Conservation (phyloP, 2,329 filamentous ascomycete genomes). For the Cordyceps fumosorosea region DNA sequence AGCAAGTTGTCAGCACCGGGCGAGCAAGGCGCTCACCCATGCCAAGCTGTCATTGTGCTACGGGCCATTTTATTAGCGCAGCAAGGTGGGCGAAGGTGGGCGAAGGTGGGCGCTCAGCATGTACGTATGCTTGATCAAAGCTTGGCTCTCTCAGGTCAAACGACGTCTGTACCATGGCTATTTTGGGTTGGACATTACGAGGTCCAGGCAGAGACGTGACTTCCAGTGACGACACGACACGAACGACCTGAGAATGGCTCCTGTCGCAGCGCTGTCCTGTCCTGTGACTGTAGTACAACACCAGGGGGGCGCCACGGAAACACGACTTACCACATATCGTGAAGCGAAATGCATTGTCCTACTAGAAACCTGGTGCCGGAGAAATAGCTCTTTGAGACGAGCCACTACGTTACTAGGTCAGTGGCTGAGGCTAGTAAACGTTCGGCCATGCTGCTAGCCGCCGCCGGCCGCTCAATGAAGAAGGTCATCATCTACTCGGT, state of each 20-base stretch:
- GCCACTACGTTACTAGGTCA: too few species aligned
- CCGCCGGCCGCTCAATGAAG: too few species aligned
- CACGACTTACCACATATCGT: background rate
- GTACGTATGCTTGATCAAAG: background rate
- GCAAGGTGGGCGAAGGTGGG: background rate
- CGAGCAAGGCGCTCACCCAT: background rate
- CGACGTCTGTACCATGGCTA: too few species aligned
- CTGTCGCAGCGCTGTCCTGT: background rate
- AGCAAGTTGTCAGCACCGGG: background rate
- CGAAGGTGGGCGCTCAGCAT: background rate
- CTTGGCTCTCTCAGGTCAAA: background rate
- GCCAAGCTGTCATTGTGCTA: conserved; percentile 1
- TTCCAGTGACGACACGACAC: too few species aligned
- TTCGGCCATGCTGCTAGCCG: too few species aligned
- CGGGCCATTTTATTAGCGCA: background rate
- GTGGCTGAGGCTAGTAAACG: too few species aligned
- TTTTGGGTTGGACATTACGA: background rate
- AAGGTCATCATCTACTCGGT: too few species aligned
- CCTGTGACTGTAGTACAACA: background rate
- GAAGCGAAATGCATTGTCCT: background rate
- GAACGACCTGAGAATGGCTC: background rate
- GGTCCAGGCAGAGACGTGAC: background rate
- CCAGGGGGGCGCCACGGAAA: background rate
- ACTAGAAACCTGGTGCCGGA: background rate
- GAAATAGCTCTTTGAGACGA: background rate